These are phyloP conservation scores for Leonotis leonurus DNA, from an alignment of 257 asterid genomes.

Conservation along the genomic window DNA sequence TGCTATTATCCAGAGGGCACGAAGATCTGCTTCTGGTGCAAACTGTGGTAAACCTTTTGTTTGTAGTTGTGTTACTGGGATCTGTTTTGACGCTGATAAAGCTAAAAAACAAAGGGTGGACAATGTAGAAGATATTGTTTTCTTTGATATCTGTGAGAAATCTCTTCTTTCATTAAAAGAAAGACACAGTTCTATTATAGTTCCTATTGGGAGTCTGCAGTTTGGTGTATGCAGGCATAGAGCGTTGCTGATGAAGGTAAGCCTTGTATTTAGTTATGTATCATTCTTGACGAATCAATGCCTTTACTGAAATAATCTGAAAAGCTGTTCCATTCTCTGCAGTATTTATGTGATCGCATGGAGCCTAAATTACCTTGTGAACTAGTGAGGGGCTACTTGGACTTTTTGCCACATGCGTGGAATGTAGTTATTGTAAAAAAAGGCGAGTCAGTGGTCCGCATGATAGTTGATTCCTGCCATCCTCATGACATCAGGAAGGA, in stretches of 20 bases:
- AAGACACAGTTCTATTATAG: slow-evolving; percentile 52
- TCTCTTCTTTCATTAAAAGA: slow-evolving; percentile 60
- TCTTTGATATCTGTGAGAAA: slow-evolving; percentile 65
- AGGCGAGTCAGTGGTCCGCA: slow-evolving; percentile 56
- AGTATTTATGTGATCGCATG: slow-evolving; percentile 89
- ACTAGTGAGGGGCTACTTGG: slow-evolving; percentile 94
- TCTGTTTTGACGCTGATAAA: slow-evolving; percentile 21
- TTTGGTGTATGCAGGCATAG: slow-evolving; percentile 97
- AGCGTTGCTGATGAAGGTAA: slow-evolving; percentile 91
- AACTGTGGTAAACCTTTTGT: slow-evolving; percentile 66
- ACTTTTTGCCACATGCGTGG: slow-evolving; percentile 95
- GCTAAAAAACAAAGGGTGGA: slow-evolving; percentile 28
- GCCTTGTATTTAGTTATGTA: not conserved
- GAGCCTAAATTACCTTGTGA: slow-evolving; percentile 90
- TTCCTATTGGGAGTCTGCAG: slow-evolving; percentile 84
- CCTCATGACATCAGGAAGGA: slow-evolving; percentile 91
- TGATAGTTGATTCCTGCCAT: slow-evolving; percentile 94
- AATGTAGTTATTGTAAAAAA: slow-evolving; percentile 65
- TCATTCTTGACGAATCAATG: not conserved
- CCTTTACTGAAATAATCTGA: slow-evolving; percentile 9
- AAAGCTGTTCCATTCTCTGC: slow-evolving; percentile 16
- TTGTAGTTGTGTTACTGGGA: slow-evolving; percentile 79
- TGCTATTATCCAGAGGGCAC: slow-evolving; percentile 47
- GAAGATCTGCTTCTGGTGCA: slow-evolving; percentile 73
- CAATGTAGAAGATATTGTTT: slow-evolving; percentile 36